Evolutionary conservation across 2,329 filamentous ascomycete genomes (phyloP).

Genomic region (Xylaria sp.): DNA sequence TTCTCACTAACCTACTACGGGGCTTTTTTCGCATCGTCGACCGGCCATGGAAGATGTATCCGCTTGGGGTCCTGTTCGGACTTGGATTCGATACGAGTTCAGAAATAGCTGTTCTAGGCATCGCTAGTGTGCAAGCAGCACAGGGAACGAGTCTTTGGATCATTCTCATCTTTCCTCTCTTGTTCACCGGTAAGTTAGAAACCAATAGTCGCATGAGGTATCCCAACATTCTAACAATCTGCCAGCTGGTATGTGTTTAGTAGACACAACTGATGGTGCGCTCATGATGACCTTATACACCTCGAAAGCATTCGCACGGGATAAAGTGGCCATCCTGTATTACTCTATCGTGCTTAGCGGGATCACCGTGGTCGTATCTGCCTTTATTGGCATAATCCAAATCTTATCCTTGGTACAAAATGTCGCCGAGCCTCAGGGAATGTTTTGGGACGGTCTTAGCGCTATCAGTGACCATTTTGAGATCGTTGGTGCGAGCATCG

Average conservation of each 20-base stretch:
- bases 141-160: constrained; percentile 92
- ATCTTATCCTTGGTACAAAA: constrained; percentile 82
- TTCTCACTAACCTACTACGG: constrained; percentile 77
- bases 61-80: constrained; percentile 81
- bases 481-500: constrained; percentile 86
- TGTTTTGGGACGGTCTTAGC: constrained; percentile 91
- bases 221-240: background rate
- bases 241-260: constrained; percentile 88
- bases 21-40: constrained; percentile 80
- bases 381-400: constrained; percentile 88
- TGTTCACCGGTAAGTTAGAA: constrained; percentile 79
- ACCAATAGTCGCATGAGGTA: background rate
- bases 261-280: constrained; percentile 92
- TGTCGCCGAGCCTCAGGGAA: constrained; percentile 76
- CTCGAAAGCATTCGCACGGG: constrained; percentile 78
- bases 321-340: constrained; percentile 90
- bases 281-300: constrained; percentile 96
- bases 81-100: constrained; percentile 96
- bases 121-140: constrained; percentile 86
- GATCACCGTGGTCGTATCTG: constrained; percentile 84
- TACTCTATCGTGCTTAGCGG: constrained; percentile 90
- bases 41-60: constrained; percentile 78
- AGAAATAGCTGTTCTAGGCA: constrained; percentile 91
- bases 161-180: constrained; percentile 87
- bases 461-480: constrained; percentile 83